phyloP scores from a whole-genome alignment of 73 alveolate species.

The Paramecium tetraurelia region DNA sequence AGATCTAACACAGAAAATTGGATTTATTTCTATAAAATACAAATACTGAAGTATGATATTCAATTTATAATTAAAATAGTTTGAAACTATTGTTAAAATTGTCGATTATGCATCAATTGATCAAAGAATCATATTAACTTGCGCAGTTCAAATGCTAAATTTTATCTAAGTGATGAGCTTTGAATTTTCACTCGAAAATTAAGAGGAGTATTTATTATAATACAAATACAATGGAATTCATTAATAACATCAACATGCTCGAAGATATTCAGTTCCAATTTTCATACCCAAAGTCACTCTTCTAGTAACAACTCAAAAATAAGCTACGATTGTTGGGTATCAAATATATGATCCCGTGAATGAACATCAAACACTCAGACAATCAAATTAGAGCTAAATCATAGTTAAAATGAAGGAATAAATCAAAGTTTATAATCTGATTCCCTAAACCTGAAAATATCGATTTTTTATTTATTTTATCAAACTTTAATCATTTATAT shows the following conservation, averaged over 20 bases:
- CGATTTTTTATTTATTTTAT: background rate
- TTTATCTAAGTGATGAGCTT: background rate
- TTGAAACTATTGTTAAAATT: constrained; percentile 8
- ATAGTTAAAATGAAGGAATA: constrained; percentile 11
- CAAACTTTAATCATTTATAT: background rate
- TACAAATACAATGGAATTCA: background rate
- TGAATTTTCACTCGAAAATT: background rate
- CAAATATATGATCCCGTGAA: constrained; percentile 3
- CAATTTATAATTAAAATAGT: background rate
- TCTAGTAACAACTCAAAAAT: background rate
- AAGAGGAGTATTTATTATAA: background rate
- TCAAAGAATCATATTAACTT: background rate
- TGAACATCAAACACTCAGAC: background rate
- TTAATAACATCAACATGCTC: background rate
- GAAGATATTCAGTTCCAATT: background rate
- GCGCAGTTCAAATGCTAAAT: background rate
- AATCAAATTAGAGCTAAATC: background rate
- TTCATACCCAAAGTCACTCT: background rate
- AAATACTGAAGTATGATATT: background rate
- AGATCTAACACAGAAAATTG: background rate
- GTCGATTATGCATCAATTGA: background rate
- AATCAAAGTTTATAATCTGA: background rate
- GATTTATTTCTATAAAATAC: background rate
- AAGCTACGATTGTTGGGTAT: background rate
- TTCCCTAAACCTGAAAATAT: background rate